Conservation (phyloP, 2,329 filamentous ascomycete genomes). For the Clarireedia hainanense region DNA sequence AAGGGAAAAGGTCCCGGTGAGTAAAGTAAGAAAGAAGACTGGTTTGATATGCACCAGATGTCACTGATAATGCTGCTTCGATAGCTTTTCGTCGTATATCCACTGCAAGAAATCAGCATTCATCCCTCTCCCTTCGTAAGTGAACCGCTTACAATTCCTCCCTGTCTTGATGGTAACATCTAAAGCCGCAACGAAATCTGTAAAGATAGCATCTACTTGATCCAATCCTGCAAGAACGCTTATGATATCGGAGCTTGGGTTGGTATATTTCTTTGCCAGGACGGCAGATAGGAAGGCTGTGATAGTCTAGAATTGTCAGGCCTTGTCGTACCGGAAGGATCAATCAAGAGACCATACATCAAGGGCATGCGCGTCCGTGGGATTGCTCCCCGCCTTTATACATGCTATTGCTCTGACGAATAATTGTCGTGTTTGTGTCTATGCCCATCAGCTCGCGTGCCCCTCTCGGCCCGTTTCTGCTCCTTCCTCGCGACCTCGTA, state of each 20-base stretch:
- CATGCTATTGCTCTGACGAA: conserved; percentile 66
- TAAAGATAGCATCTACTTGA: conserved; percentile 77
- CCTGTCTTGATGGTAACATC: conserved; percentile 79
- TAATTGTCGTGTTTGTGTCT: conserved; percentile 45
- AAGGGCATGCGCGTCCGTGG: conserved; percentile 69
- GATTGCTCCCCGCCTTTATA: conserved; percentile 51
- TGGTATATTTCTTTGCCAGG: conserved; percentile 84
- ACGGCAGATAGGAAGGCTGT: conserved; percentile 78
- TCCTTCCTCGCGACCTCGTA: conserved; percentile 24
- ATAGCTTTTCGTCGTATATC: conserved; percentile 73
- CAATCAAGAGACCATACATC: conserved; percentile 53
- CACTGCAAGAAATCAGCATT: conserved; percentile 41
- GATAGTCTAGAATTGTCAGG: conserved; percentile 62
- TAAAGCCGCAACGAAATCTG: conserved; percentile 76
- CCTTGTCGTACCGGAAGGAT: conserved; percentile 24
- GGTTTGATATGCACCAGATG: conserved; percentile 92
- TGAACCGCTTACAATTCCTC: conserved; percentile 46
- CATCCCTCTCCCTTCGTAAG: background rate
- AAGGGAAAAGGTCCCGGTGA: conserved; percentile 86
- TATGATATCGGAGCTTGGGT: conserved; percentile 92
- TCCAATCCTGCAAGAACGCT: conserved; percentile 82
- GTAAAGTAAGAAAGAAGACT: conserved; percentile 92
- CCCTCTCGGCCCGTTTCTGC: background rate
- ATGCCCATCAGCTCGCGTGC: conserved; percentile 12
- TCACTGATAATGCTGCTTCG: conserved; percentile 71